phyloP scores from a whole-genome alignment of 2,329 filamentous ascomycete genomes.

The Calonectria pauciramosa region DNA sequence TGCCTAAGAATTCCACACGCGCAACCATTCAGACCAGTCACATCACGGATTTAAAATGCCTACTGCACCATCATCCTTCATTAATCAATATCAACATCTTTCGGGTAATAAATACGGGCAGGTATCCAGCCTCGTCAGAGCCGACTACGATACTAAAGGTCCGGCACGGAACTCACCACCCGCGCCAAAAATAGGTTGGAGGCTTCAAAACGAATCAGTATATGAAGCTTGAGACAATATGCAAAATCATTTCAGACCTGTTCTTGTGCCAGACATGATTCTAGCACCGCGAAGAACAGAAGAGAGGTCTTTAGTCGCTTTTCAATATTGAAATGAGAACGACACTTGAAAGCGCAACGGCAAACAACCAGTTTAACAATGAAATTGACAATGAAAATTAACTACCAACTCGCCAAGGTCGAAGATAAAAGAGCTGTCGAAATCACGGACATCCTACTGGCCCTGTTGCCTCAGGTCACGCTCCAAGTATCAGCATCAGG shows the following conservation, averaged over 20 bases:
- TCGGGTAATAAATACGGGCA: neutral
- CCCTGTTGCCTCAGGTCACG: neutral
- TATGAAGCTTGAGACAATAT: neutral
- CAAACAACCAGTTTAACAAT: no score
- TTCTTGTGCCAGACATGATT: neutral
- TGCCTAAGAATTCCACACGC: conserved; percentile 47
- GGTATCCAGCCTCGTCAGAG: neutral
- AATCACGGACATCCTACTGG: neutral
- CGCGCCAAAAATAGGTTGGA: neutral
- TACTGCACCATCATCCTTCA: neutral
- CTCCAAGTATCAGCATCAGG: neutral
- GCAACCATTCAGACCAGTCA: neutral
- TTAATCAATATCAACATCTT: neutral
- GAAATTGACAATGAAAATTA: neutral
- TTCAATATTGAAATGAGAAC: neutral
- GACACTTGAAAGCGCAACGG: neutral
- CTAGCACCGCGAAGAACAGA: neutral
- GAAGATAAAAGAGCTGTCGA: neutral
- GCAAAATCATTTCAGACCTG: neutral
- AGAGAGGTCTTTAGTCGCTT: neutral
- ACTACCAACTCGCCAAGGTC: neutral
- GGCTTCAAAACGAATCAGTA: neutral
- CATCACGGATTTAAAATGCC: neutral
- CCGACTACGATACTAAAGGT: neutral
- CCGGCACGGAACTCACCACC: neutral